Conservation (phyloP, 1,284 basidiomycete species). For the Sanguinoderma infundibulare region DNA sequence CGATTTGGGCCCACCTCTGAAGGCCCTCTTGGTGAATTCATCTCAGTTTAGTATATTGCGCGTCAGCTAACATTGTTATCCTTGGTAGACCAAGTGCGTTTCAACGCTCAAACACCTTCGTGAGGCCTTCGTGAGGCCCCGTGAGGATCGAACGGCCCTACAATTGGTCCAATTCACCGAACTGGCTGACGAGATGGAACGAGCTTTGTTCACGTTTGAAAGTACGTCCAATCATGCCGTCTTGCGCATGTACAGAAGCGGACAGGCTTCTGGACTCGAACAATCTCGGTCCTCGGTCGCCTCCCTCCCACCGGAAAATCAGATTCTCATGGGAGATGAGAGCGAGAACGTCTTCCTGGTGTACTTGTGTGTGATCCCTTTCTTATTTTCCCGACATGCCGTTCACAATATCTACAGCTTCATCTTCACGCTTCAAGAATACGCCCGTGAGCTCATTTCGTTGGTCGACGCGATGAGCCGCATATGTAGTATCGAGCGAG, state of each 20-base stretch:
- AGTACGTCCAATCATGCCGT: constrained; percentile 84
- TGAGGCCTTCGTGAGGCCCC: constrained; percentile 59
- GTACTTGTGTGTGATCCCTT: constrained; percentile 73
- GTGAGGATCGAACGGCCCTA: constrained; percentile 36
- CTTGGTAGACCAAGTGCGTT: constrained; percentile 60
- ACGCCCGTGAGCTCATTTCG: constrained; percentile 79
- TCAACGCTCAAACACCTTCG: constrained; percentile 63
- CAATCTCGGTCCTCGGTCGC: constrained; percentile 37
- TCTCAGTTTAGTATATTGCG: background rate
- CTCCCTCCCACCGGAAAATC: constrained; percentile 42
- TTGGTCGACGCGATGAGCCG: constrained; percentile 83
- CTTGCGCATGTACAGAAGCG: constrained; percentile 71
- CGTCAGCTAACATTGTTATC: background rate
- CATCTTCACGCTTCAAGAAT: constrained; percentile 93
- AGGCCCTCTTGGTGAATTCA: constrained; percentile 66
- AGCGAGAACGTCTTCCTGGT: constrained; percentile 81
- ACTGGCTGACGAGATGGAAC: constrained; percentile 69
- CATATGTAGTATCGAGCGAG: constrained; percentile 67
- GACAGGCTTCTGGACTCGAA: constrained; percentile 44
- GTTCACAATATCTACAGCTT: constrained; percentile 55
- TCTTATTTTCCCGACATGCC: no score
- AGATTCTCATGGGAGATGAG: constrained; percentile 48
- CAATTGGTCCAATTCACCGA: constrained; percentile 62
- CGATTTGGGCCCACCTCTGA: constrained; percentile 80
- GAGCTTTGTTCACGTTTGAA: constrained; percentile 76